Conservation (phyloP, 2,329 filamentous ascomycete genomes). For the Macrophomina tecta region DNA sequence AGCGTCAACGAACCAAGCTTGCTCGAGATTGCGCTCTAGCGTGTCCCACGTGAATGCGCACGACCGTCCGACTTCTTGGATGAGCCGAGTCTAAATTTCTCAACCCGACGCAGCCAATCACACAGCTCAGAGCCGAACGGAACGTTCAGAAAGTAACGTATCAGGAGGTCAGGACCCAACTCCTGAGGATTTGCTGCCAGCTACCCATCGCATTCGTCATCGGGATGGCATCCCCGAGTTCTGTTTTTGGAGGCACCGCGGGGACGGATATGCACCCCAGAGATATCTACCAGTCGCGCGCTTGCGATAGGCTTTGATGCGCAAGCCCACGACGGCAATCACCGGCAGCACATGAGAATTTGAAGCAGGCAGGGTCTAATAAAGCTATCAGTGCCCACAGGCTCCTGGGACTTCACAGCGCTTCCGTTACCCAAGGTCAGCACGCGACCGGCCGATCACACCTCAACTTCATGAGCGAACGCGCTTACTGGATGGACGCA, state of each 20-base stretch:
- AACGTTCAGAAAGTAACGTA: background rate
- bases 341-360: constrained; percentile 9
- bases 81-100: background rate
- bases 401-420: background rate
- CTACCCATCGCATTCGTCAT: background rate
- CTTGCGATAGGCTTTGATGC: background rate
- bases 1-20: background rate
- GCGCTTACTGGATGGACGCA: background rate
- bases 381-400: background rate
- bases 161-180: background rate
- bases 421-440: background rate
- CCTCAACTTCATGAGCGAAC: background rate
- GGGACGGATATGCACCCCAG: constrained; percentile 16
- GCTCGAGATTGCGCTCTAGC: constrained; percentile 4
- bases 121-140: background rate
- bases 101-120: background rate
- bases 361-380: background rate
- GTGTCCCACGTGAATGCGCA: constrained; percentile 15
- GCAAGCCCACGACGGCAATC: background rate
- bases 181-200: background rate
- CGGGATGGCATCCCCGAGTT: constrained; percentile 1
- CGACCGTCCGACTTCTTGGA: background rate
- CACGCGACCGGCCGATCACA: background rate
- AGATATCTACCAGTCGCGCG: constrained; percentile 8
- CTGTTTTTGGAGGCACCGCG: constrained; percentile 15